Conservation (phyloP, 768 basidiomycete genomes). For the Flagelloscypha sp. region DNA sequence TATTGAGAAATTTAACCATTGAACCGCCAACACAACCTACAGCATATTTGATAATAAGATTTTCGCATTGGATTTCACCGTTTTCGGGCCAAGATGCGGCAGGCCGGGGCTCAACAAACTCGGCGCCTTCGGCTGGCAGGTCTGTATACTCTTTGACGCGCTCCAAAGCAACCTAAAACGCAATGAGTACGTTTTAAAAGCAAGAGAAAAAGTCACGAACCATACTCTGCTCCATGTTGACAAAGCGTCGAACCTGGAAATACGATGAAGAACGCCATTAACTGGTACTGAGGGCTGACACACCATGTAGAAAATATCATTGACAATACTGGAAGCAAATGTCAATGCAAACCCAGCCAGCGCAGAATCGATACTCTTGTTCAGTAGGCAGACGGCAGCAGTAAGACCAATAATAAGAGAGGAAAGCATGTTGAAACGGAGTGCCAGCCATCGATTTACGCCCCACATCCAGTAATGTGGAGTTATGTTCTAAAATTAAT, state of each 20-base stretch:
- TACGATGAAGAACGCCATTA: too few relatives aligned
- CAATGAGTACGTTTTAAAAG: slow-evolving; percentile 1
- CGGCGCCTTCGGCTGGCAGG: slow-evolving; percentile 65
- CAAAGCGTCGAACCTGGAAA: slow-evolving; percentile 62
- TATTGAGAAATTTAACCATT: too few relatives aligned
- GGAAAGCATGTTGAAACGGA: slow-evolving; percentile 80
- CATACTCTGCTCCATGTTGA: slow-evolving; percentile 91
- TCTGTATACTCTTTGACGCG: slow-evolving; percentile 90
- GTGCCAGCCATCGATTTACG: slow-evolving; percentile 87
- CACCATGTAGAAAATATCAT: slow-evolving; percentile 60
- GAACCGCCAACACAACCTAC: too few relatives aligned
- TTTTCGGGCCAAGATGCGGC: slow-evolving; percentile 67
- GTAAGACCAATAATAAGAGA: slow-evolving; percentile 65
- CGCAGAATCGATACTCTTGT: slow-evolving; percentile 69
- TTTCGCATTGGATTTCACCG: slow-evolving; percentile 63
- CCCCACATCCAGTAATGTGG: slow-evolving; percentile 93
- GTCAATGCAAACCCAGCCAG: slow-evolving; percentile 81
- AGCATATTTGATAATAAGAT: slow-evolving; percentile 71
- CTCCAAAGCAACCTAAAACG: slow-evolving; percentile 67
- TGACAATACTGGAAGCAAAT: slow-evolving; percentile 70
- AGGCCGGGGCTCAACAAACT: slow-evolving; percentile 84
- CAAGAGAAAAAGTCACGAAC: too few relatives aligned
- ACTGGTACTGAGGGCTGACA: too few relatives aligned
- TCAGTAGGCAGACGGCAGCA: slow-evolving; percentile 55
- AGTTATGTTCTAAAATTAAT: slow-evolving; percentile 55